Conservation (phyloP, 768 basidiomycete genomes). For the Tylopilus plumbeoviolaceoides region DNA sequence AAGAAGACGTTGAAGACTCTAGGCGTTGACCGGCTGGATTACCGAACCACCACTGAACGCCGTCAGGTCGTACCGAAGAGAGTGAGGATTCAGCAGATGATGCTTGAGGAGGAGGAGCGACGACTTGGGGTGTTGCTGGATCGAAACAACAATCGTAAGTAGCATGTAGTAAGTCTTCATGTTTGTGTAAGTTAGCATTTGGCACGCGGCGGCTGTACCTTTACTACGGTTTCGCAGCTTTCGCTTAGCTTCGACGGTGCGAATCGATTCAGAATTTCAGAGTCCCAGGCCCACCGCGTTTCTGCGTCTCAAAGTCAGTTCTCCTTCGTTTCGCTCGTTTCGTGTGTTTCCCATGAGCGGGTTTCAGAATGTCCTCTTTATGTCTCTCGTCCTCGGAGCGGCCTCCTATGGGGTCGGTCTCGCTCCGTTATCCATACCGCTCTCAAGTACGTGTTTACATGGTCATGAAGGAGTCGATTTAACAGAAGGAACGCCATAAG, state of each 20-base stretch:
- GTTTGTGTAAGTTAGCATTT: no score
- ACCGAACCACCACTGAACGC: slow-evolving; percentile 1
- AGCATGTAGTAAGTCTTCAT: no score
- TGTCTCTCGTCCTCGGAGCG: slow-evolving; percentile 59
- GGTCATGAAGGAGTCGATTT: background rate
- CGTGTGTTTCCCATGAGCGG: slow-evolving; percentile 24
- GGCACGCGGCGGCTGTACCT: no score
- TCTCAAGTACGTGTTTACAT: slow-evolving; percentile 49
- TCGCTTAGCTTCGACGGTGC: background rate
- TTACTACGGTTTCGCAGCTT: no score
- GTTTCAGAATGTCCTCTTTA: slow-evolving; percentile 27
- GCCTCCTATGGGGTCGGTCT: slow-evolving; percentile 68
- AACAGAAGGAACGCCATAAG: slow-evolving; percentile 34
- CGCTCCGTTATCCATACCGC: slow-evolving; percentile 67
- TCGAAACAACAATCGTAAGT: no score
- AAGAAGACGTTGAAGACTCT: slow-evolving; percentile 2
- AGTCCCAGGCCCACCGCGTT: background rate
- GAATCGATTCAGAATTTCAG: no score
- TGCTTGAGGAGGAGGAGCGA: slow-evolving; percentile 2
- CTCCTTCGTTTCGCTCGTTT: background rate
- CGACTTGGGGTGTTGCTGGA: background rate
- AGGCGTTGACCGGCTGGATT: slow-evolving; percentile 8
- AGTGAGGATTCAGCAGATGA: background rate
- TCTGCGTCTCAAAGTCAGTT: background rate
- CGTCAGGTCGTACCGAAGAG: slow-evolving; percentile 5